Conservation (phyloP, 176 grass and related monocot genomes). For the Oryza glumipatula region DNA sequence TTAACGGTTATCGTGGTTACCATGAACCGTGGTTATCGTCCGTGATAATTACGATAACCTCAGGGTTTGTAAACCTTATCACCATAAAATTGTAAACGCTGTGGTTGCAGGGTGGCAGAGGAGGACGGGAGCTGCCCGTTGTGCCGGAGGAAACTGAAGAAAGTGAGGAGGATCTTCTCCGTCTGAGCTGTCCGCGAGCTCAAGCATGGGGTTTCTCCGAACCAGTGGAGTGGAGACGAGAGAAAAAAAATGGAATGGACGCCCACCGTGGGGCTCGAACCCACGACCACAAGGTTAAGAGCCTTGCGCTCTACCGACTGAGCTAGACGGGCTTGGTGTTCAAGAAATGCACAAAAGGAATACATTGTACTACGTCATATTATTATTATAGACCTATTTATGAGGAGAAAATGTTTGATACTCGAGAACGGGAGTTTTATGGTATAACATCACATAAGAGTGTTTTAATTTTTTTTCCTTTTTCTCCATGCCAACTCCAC, state of each 20-base stretch:
- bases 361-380: no score
- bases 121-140: constrained; percentile 63
- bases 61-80: no score
- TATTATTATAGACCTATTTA: not conserved
- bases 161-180: constrained; percentile 74
- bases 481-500: no score
- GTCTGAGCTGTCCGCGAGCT: constrained; percentile 38
- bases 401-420: not conserved
- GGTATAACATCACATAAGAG: not conserved
- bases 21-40: no score
- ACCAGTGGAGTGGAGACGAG: no score
- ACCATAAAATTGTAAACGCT: no score
- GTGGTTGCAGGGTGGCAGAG: constrained; percentile 56
- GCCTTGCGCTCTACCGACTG: constrained; percentile 54
- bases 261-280: constrained; percentile 79
- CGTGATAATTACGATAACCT: no score
- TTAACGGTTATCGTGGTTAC: no score
- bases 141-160: constrained; percentile 77
- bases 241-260: not conserved
- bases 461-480: no score
- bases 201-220: no score
- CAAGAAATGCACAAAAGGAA: accelerated
- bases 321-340: constrained; percentile 38
- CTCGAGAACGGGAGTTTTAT: not conserved
- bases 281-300: constrained; percentile 57